Base-by-base conservation (phyloP, 2,329 filamentous ascomycete genomes). In the Ophiostoma sp. region DNA sequence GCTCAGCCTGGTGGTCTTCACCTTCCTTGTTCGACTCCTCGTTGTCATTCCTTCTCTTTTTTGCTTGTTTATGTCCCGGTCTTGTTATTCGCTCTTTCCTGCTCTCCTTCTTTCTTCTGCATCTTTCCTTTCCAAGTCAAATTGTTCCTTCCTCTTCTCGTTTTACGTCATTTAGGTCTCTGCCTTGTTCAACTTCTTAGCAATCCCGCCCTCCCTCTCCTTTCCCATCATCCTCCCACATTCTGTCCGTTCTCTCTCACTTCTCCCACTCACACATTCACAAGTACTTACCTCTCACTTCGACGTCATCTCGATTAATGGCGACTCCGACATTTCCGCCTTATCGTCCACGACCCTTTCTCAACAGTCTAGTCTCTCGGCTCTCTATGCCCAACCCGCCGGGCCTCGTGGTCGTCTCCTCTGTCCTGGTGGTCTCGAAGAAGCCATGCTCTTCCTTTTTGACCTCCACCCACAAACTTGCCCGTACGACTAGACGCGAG, bases 331-430 rank as follows among this genome's bases (percentile, higher is more conserved):
- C 19, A 17, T 55, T 50, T 33, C 19, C 48, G n/a, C 19, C 11
- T 59, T 17, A 9, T 45, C 22, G 22, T n/a, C 22, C 36, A 42
- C 45, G 61, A 15, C 22, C 22, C 12, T 15, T 25, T 25, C 22
- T 22, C 22, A 28, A 45, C 61, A 11, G 11, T 8, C n/a, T 42
- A 11, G 11, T 8, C n/a, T 42, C 61, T 45, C 36, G 61, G 22
- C 36, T 25, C 31, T 39, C 50, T 57, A 33, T 70, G 50, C 68
- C 61, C 48, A 68, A 72, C 45, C 61, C 25, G 17, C 19, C 15
- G 39, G 4, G 36, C 66, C 64, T 42, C 71, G 64, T 73, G 66
- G 64, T 45, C 28, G 28, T 31, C 5, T 28, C 22, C 39, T 28
- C 45, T 28, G 45, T 39, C 59, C 66, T 48, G 48, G 19, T 64